Evolutionary conservation across 176 grass and related monocot genomes (phyloP).

Genomic region (Urochloa ruziziensis): DNA sequence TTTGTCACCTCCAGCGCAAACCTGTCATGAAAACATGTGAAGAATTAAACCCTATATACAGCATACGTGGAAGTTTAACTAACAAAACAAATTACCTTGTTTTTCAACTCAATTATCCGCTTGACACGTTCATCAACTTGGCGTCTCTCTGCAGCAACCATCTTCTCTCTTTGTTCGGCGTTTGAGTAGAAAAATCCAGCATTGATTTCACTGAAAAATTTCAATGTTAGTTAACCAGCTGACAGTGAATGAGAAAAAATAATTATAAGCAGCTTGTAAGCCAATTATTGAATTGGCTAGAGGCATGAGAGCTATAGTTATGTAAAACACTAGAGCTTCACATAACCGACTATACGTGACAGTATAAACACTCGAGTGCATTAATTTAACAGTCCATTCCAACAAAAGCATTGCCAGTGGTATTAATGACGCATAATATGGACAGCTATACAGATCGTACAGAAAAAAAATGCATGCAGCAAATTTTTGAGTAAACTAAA

Average conservation of each 20-base stretch:
- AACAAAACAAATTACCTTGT: slow-evolving; percentile 49
- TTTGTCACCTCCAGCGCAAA: slow-evolving; percentile 74
- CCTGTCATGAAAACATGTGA: slow-evolving; percentile 39
- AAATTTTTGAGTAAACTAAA: neutral
- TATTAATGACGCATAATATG: neutral
- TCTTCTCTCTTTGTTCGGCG: slow-evolving; percentile 96
- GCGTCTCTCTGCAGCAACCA: slow-evolving; percentile 91
- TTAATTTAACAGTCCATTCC: neutral
- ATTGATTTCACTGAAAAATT: slow-evolving; percentile 89
- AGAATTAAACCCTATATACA: neutral
- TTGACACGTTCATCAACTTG: slow-evolving; percentile 95
- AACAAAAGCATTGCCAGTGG: neutral
- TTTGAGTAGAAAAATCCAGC: slow-evolving; percentile 98
- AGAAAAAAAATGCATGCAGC: neutral
- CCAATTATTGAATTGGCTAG: neutral
- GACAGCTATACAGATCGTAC: neutral
- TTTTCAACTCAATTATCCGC: slow-evolving; percentile 94
- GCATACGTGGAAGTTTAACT: neutral
- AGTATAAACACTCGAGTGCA: neutral
- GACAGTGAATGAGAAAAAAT: neutral
- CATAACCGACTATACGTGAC: neutral
- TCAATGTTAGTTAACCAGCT: slow-evolving; percentile 28
- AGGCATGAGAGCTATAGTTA: neutral
- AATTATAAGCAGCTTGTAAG: neutral
- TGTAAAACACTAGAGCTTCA: neutral